Percentiles rank a stretch among this genome's conserved stretches.
phyloP scores from a whole-genome alignment of 345 rosid genomes.

The Physaria fendleri region DNA sequence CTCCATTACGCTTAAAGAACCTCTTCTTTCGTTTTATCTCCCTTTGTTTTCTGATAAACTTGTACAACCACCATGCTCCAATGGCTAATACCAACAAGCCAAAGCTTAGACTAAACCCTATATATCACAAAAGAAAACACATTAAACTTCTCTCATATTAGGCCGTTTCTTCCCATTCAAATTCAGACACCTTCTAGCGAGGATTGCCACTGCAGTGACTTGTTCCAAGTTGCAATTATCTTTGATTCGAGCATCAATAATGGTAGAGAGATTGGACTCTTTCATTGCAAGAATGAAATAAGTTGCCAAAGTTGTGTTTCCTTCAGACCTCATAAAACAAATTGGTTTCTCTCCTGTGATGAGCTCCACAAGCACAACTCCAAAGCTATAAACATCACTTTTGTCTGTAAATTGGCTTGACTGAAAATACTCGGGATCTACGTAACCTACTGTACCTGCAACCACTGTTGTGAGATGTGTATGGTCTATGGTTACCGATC shows the following conservation, averaged over 20 bases:
- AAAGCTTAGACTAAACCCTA: conserved; percentile 12
- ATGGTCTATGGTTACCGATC: conserved; percentile 38
- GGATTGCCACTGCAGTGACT: conserved; percentile 21
- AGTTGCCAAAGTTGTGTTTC: conserved; percentile 12
- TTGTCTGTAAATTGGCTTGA: conserved; percentile 24
- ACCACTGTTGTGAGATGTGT: conserved; percentile 26
- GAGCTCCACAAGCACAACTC: conserved; percentile 68
- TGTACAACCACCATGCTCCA: conserved; percentile 21
- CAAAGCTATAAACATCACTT: conserved; percentile 74
- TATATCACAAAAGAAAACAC: neutral
- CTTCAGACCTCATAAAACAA: neutral
- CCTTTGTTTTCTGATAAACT: conserved; percentile 13
- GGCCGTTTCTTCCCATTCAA: conserved; percentile 37
- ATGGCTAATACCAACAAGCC: conserved; percentile 17
- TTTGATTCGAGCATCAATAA: conserved; percentile 14
- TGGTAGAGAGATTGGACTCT: neutral
- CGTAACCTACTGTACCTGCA: conserved; percentile 23
- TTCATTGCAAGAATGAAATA: conserved; percentile 24
- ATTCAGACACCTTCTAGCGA: conserved; percentile 33
- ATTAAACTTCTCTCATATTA: conserved; percentile 34
- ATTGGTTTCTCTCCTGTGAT: conserved; percentile 29
- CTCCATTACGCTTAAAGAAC: conserved; percentile 21
- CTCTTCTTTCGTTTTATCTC: conserved; percentile 5
- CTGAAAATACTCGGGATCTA: conserved; percentile 28
- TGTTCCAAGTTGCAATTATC: conserved; percentile 10